Conservation (phyloP, 805 yeast species). For the Ogataea philodendri region DNA sequence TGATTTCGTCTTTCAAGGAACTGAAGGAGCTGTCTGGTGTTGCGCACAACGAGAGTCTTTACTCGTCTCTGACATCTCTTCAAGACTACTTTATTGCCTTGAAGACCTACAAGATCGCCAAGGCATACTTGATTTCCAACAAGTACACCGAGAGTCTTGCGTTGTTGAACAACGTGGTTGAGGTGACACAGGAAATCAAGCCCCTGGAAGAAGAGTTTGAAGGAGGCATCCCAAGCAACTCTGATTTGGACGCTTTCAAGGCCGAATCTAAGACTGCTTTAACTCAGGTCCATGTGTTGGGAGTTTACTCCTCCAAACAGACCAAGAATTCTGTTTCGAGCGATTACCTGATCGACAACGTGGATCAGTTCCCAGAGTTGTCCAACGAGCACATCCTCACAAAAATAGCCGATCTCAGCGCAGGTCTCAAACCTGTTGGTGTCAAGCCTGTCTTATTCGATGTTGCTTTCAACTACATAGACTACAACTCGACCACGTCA, state of each 20-base stretch:
- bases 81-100: constrained; percentile 44
- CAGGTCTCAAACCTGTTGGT: constrained; percentile 55
- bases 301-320: constrained; percentile 40
- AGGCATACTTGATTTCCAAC: constrained; percentile 40
- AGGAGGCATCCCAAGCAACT: constrained; percentile 41
- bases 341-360: constrained; percentile 32
- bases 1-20: constrained; percentile 53
- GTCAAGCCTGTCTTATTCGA: constrained; percentile 92
- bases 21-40: constrained; percentile 89
- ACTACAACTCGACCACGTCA: constrained; percentile 37
- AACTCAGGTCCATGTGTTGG: constrained; percentile 43
- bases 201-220: constrained; percentile 36
- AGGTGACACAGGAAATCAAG: constrained; percentile 11
- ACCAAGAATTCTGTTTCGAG: constrained; percentile 3
- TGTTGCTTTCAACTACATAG: constrained; percentile 79
- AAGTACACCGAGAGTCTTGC: constrained; percentile 48
- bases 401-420: constrained; percentile 31
- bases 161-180: constrained; percentile 36
- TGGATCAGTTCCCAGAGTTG: constrained; percentile 30
- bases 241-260: constrained; percentile 30
- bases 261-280: constrained; percentile 20
- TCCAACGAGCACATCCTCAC: constrained; percentile 33
- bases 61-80: constrained; percentile 51
- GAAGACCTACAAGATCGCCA: constrained; percentile 45
- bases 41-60: constrained; percentile 72